These are phyloP conservation scores for Hysterangium stoloniferum DNA, from an alignment of 768 basidiomycete species.

Conservation along the genomic window DNA sequence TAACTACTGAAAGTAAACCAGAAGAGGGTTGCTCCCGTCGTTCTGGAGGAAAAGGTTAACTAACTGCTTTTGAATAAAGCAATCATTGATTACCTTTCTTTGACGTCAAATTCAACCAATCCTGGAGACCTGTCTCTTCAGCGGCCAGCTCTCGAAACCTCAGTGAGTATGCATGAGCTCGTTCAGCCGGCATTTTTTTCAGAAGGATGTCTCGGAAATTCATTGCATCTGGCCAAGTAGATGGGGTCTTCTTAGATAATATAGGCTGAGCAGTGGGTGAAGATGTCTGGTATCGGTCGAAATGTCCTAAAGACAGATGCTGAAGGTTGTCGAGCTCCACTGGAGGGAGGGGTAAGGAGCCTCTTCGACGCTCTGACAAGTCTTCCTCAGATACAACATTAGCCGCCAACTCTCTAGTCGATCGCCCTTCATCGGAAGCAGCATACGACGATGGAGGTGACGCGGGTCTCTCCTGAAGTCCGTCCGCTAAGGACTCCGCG, in stretches of 20 bases:
- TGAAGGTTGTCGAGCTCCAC: neutral
- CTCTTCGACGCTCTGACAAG: neutral
- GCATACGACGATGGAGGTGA: conserved; percentile 11
- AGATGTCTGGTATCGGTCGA: conserved; percentile 15
- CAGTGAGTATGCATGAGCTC: conserved; percentile 63
- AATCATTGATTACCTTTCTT: conserved; percentile 40
- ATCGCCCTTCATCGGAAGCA: conserved; percentile 6
- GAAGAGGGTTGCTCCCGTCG: neutral
- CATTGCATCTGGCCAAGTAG: conserved; percentile 59
- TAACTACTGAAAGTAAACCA: neutral
- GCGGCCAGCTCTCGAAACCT: conserved; percentile 79
- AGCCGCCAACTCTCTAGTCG: neutral
- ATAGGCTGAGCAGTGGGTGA: conserved; percentile 20
- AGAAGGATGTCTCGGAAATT: conserved; percentile 54
- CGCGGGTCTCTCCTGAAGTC: neutral
- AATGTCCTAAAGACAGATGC: conserved; percentile 28
- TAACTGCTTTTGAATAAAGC: conserved; percentile 5
- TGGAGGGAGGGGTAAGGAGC: conserved; percentile 2
- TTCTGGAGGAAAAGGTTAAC: neutral
- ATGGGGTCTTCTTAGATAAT: conserved; percentile 22
- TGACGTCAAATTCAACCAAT: conserved; percentile 61
- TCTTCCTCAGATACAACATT: conserved; percentile 1
- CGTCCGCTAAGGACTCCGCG: neutral
- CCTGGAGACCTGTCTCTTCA: conserved; percentile 66
- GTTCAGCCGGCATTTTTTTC: conserved; percentile 51